phyloP scores from a whole-genome alignment of 805 yeast species.

The Ogataea nakhonphanomensis region DNA sequence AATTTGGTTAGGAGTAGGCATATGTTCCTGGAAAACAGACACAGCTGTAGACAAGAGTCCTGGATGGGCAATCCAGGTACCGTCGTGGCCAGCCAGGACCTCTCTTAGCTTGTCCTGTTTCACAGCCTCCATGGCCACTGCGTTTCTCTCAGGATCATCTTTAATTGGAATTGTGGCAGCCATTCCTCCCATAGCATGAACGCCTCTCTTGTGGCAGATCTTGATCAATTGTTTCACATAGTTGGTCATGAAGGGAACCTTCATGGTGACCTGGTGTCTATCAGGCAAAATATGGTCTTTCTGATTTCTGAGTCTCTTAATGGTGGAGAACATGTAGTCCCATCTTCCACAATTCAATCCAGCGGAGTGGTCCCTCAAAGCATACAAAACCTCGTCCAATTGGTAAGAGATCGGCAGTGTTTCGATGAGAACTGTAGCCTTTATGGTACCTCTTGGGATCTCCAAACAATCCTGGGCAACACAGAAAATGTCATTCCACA shows the following conservation, averaged over 20 bases:
- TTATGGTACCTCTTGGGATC: conserved; percentile 70
- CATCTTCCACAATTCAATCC: conserved; percentile 88
- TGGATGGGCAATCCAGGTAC: conserved; percentile 89
- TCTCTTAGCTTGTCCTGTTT: conserved; percentile 74
- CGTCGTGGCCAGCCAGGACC: conserved; percentile 77
- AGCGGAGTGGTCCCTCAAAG: conserved; percentile 70
- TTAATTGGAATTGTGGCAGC: conserved; percentile 85
- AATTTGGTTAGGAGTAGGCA: conserved; percentile 83
- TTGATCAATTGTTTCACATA: conserved; percentile 71
- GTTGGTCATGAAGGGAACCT: conserved; percentile 75
- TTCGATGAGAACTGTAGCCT: conserved; percentile 80
- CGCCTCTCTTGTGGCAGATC: conserved; percentile 73
- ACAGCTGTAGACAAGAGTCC: conserved; percentile 73
- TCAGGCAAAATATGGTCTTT: conserved; percentile 70
- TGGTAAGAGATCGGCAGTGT: conserved; percentile 85
- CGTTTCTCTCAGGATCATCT: conserved; percentile 60
- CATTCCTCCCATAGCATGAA: conserved; percentile 90
- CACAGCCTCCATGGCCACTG: conserved; percentile 67
- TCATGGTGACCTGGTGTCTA: conserved; percentile 76
- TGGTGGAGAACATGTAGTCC: conserved; percentile 83
- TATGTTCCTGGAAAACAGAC: conserved; percentile 65
- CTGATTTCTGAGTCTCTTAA: conserved; percentile 69
- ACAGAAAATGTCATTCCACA: conserved; percentile 80
- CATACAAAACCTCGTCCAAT: conserved; percentile 79
- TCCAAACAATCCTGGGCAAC: conserved; percentile 70